Evolutionary conservation across 116 monocot genomes (phyloP).

Genomic region (Phalaenopsis hybrid): DNA sequence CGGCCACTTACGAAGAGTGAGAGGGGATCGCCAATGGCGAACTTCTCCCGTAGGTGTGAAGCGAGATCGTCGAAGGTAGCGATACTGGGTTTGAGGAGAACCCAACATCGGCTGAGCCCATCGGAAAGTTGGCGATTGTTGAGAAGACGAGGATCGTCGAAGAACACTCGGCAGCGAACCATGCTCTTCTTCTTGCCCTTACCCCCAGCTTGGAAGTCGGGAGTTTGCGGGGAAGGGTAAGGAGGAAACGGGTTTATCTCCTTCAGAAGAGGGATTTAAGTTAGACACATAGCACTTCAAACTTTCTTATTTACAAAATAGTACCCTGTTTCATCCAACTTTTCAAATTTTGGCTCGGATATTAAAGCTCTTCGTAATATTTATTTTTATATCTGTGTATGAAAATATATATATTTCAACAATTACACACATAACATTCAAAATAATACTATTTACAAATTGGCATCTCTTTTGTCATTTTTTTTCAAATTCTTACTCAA

Average conservation of each 20-base stretch:
- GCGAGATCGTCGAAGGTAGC: constrained; percentile 13
- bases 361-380: too few species aligned
- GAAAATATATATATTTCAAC: too few species aligned
- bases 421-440: too few species aligned
- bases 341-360: too few species aligned
- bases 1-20: constrained; percentile 9
- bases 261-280: too few species aligned
- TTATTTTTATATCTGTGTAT: too few species aligned
- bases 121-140: constrained; percentile 10
- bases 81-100: constrained; percentile 12
- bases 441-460: too few species aligned
- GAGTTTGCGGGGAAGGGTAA: not conserved
- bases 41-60: constrained; percentile 9
- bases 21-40: not conserved
- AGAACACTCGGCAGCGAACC: constrained; percentile 4
- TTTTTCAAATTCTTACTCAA: too few species aligned
- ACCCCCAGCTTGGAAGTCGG: not conserved
- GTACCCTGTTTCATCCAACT: too few species aligned
- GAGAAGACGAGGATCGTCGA: constrained; percentile 10
- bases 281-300: too few species aligned
- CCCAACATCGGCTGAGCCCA: constrained; percentile 12
- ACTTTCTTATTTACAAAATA: too few species aligned
- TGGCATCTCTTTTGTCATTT: too few species aligned
- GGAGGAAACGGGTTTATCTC: not conserved
- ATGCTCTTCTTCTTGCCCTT: not conserved